A percentile compares a stretch with the other conserved stretches of the same genome.
phyloP scores from a whole-genome alignment of 2,329 filamentous ascomycete genomes.

The Fusarium sororula region DNA sequence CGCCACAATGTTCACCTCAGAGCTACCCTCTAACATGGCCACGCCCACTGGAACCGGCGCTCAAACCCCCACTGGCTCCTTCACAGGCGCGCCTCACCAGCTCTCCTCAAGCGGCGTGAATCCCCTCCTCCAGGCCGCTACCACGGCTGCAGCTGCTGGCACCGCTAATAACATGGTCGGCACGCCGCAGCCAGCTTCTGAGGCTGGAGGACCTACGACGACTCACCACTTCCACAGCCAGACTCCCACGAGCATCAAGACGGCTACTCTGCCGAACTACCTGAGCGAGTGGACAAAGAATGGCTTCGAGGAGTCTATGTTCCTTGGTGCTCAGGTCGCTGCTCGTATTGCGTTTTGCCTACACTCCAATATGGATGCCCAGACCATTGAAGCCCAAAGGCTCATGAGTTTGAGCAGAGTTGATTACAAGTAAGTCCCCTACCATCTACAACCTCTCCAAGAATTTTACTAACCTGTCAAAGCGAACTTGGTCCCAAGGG shows the following conservation, averaged over 20 bases:
- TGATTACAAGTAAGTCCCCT: slow-evolving; percentile 67
- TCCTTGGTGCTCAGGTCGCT: slow-evolving; percentile 87
- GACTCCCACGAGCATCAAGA: slow-evolving; percentile 86
- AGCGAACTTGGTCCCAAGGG: slow-evolving; percentile 66
- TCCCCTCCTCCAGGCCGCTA: slow-evolving; percentile 90
- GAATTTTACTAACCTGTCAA: slow-evolving; percentile 20
- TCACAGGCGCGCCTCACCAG: slow-evolving; percentile 64
- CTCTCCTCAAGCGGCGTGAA: slow-evolving; percentile 74
- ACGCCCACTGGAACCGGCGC: slow-evolving; percentile 91
- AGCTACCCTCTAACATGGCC: slow-evolving; percentile 91
- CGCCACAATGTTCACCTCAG: slow-evolving; percentile 95
- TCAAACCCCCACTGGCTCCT: slow-evolving; percentile 81
- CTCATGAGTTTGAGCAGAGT: slow-evolving; percentile 66
- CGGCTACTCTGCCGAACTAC: slow-evolving; percentile 81
- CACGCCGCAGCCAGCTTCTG: slow-evolving; percentile 54
- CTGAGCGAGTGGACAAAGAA: slow-evolving; percentile 91
- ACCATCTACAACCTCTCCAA: neutral
- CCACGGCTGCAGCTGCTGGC: slow-evolving; percentile 70
- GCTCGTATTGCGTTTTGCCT: slow-evolving; percentile 69
- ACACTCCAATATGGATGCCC: slow-evolving; percentile 63
- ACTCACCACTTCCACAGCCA: slow-evolving; percentile 68
- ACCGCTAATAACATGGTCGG: slow-evolving; percentile 52
- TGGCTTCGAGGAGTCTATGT: slow-evolving; percentile 81
- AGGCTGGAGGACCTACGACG: slow-evolving; percentile 48
- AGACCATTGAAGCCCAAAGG: slow-evolving; percentile 61